Percentiles rank a stretch among this genome's conserved stretches.
Conservation (phyloP, 2,329 filamentous ascomycete species). For the Tolypocladium sp. region DNA sequence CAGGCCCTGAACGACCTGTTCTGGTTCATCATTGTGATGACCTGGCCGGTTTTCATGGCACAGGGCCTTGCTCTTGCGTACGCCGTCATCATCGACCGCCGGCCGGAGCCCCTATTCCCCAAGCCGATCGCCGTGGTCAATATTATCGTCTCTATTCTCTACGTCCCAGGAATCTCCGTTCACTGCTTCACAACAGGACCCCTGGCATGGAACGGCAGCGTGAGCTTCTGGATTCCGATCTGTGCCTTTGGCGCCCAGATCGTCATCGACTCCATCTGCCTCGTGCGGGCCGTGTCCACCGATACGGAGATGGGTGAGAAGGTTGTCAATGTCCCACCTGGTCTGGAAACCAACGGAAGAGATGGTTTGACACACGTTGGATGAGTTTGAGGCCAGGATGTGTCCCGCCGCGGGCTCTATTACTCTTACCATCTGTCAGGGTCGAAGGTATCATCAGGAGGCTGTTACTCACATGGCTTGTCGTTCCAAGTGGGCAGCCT, state of each 20-base stretch:
- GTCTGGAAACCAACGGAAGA: too few species aligned
- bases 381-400: too few species aligned
- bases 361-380: too few species aligned
- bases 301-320: too few species aligned
- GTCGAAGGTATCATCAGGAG: too few species aligned
- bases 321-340: too few species aligned
- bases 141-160: slow-evolving; percentile 5
- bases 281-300: background rate
- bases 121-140: slow-evolving; percentile 6
- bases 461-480: too few species aligned
- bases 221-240: slow-evolving; percentile 3
- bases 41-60: slow-evolving; percentile 7
- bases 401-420: too few species aligned
- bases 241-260: background rate
- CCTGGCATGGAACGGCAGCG: slow-evolving; percentile 7
- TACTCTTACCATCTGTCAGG: too few species aligned
- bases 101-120: slow-evolving; percentile 8
- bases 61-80: slow-evolving; percentile 8
- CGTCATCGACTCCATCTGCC: background rate
- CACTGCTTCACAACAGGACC: slow-evolving; percentile 6
- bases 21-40: slow-evolving; percentile 5
- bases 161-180: slow-evolving; percentile 2
- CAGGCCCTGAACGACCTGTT: slow-evolving; percentile 8
- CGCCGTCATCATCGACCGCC: slow-evolving; percentile 6
- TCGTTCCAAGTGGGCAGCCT: too few species aligned